Conservation (phyloP, 176 grass and related monocot species). For the Poa pratensis region DNA sequence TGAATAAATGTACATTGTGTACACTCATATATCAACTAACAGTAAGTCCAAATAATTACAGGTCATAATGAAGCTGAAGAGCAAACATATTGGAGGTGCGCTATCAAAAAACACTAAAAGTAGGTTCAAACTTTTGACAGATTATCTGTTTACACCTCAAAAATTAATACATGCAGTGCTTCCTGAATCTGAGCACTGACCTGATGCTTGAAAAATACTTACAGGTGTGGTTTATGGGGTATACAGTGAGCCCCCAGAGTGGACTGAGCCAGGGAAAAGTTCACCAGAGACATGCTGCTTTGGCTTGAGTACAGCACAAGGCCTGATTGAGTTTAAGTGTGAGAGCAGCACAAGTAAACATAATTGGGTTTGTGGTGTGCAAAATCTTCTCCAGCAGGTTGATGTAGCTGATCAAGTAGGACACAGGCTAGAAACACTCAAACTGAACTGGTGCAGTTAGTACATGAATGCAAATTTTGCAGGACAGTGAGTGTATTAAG, state of each 20-base stretch:
- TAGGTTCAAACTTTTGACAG: constrained; percentile 20
- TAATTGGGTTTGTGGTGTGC: constrained; percentile 64
- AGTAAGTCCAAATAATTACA: not conserved
- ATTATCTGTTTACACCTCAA: not conserved
- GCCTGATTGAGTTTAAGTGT: constrained; percentile 66
- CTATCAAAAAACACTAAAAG: constrained; percentile 72
- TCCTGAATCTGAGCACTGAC: not conserved
- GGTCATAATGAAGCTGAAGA: constrained; percentile 70
- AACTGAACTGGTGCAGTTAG: constrained; percentile 42
- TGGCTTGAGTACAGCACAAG: constrained; percentile 68
- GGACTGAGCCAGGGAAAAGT: constrained; percentile 42
- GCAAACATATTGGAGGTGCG: constrained; percentile 67
- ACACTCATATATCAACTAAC: not conserved
- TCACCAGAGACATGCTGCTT: constrained; percentile 50
- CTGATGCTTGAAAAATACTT: not conserved
- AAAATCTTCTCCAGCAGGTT: constrained; percentile 65
- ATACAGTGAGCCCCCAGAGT: constrained; percentile 55
- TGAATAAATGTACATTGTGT: not conserved
- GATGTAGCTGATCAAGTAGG: constrained; percentile 41
- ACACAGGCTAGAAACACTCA: constrained; percentile 29
- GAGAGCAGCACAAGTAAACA: constrained; percentile 53
- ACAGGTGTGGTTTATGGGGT: constrained; percentile 64
- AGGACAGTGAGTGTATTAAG: not conserved
- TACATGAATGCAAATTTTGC: not conserved
- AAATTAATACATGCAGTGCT: not conserved